A percentile compares a stretch with the other conserved stretches of the same genome.
phyloP scores from a whole-genome alignment of 2,329 filamentous ascomycete species.

The Paecilomyces fulvus region DNA sequence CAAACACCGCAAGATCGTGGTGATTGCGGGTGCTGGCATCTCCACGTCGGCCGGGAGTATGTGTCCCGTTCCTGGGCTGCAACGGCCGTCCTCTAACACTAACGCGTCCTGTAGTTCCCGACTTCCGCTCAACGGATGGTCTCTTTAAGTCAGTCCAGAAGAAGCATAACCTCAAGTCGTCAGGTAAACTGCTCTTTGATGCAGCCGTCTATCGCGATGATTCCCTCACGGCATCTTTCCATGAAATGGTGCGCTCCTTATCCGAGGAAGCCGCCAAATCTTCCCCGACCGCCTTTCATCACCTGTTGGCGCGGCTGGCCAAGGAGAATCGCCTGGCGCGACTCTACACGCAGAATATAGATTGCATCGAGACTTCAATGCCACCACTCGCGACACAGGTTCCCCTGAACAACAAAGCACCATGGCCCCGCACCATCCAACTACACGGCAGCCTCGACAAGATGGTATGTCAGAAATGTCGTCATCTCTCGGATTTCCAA shows the following conservation, averaged over 20 bases:
- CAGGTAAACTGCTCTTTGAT: slow-evolving; percentile 93
- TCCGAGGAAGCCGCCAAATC: slow-evolving; percentile 70
- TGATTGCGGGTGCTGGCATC: slow-evolving; percentile 92
- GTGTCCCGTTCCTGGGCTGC: slow-evolving; percentile 29
- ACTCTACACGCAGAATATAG: slow-evolving; percentile 94
- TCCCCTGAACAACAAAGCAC: slow-evolving; percentile 73
- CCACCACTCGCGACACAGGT: slow-evolving; percentile 70
- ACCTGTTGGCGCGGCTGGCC: slow-evolving; percentile 82
- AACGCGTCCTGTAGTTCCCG: slow-evolving; percentile 57
- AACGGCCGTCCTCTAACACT: slow-evolving; percentile 6
- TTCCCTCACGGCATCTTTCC: slow-evolving; percentile 78
- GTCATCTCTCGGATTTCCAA: slow-evolving; percentile 66
- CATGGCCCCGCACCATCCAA: slow-evolving; percentile 90
- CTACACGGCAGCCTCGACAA: slow-evolving; percentile 88
- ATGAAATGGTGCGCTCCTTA: slow-evolving; percentile 89
- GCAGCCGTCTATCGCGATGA: slow-evolving; percentile 95
- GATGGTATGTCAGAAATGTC: slow-evolving; percentile 95
- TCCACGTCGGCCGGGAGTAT: slow-evolving; percentile 88
- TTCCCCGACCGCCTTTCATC: slow-evolving; percentile 80
- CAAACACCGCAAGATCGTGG: slow-evolving; percentile 92
- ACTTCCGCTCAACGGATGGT: slow-evolving; percentile 86
- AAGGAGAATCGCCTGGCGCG: slow-evolving; percentile 79
- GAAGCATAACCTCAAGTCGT: slow-evolving; percentile 84
- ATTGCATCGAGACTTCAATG: slow-evolving; percentile 83
- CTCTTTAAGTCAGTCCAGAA: slow-evolving; percentile 78